A percentile compares a stretch with the other conserved stretches of the same genome.
Evolutionary conservation across 2,329 filamentous ascomycete genomes (phyloP).

Genomic region (Xylaria hypoxylon): DNA sequence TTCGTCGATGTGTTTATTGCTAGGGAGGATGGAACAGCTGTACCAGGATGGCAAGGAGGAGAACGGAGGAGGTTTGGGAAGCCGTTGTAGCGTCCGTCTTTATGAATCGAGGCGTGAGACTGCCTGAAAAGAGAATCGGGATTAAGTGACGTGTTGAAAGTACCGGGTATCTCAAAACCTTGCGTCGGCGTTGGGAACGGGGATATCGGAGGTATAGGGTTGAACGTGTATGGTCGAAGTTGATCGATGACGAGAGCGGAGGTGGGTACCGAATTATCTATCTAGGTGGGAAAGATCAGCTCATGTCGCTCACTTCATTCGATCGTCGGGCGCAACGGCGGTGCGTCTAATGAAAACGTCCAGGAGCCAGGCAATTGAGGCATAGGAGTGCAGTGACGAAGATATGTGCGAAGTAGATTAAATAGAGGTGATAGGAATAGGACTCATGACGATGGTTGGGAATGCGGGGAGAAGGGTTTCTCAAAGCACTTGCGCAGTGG

Average conservation of each 20-base stretch:
- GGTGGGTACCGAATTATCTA: slow-evolving; percentile 37
- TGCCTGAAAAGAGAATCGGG: slow-evolving; percentile 31
- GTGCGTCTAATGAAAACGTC: slow-evolving; percentile 14
- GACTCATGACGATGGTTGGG: slow-evolving; percentile 19
- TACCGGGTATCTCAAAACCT: slow-evolving; percentile 17
- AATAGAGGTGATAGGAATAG: slow-evolving; percentile 20
- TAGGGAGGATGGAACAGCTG: slow-evolving; percentile 67
- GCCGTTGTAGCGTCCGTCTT: slow-evolving; percentile 64
- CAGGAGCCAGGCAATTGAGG: slow-evolving; percentile 27
- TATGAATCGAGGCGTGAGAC: slow-evolving; percentile 52
- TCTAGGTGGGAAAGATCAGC: slow-evolving; percentile 30
- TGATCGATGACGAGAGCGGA: slow-evolving; percentile 43
- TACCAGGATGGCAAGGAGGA: slow-evolving; percentile 62
- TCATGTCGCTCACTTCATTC: slow-evolving; percentile 26
- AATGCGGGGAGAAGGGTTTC: slow-evolving; percentile 37
- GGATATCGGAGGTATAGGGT: slow-evolving; percentile 46
- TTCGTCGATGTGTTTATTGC: slow-evolving; percentile 43
- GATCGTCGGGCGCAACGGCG: slow-evolving; percentile 7
- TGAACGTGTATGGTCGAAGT: slow-evolving; percentile 34
- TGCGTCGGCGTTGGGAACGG: slow-evolving; percentile 41
- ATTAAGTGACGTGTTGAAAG: slow-evolving; percentile 30
- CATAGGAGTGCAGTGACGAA: slow-evolving; percentile 1
- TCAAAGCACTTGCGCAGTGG: slow-evolving; percentile 29
- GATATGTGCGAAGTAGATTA: slow-evolving; percentile 1
- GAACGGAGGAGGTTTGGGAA: slow-evolving; percentile 58